These are phyloP conservation scores for Trametes cingulata DNA, from an alignment of 768 basidiomycete species.

Conservation along the genomic window DNA sequence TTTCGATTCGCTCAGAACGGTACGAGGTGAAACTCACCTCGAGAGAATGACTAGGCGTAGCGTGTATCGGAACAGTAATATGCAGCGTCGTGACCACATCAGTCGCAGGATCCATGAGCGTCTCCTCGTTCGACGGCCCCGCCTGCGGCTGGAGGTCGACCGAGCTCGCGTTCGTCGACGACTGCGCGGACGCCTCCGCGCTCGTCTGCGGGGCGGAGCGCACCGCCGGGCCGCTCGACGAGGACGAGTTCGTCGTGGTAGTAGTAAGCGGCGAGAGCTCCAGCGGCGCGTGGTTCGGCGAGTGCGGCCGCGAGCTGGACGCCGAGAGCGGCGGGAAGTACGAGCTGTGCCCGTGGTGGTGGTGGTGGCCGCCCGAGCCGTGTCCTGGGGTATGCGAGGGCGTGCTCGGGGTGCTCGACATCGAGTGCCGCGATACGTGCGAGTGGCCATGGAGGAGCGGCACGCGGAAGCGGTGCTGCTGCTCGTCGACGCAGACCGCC, in stretches of 20 bases:
- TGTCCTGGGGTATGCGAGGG: slow-evolving; percentile 15
- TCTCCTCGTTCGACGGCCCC: slow-evolving; percentile 3
- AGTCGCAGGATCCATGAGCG: slow-evolving; percentile 20
- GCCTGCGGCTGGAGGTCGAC: slow-evolving; percentile 16
- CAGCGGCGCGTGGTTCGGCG: slow-evolving; percentile 16
- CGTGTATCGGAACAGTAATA: slow-evolving; percentile 57
- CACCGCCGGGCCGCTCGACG: slow-evolving; percentile 16
- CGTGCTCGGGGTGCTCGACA: slow-evolving; percentile 12
- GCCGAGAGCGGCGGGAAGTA: slow-evolving; percentile 22
- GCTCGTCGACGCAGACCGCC: slow-evolving; percentile 38
- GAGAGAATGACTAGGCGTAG: slow-evolving; percentile 70
- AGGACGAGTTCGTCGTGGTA: slow-evolving; percentile 28
- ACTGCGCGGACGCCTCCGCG: slow-evolving; percentile 1
- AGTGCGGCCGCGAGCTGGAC: slow-evolving; percentile 13
- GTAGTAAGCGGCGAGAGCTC: slow-evolving; percentile 31
- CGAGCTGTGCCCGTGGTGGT: not conserved
- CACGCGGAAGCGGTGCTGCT: slow-evolving; percentile 30
- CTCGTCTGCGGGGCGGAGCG: not conserved
- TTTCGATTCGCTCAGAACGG: not conserved
- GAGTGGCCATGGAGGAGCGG: slow-evolving; percentile 24
- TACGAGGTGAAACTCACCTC: slow-evolving; percentile 37
- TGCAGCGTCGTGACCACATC: slow-evolving; percentile 64
- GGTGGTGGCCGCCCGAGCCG: not conserved
- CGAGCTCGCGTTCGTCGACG: slow-evolving; percentile 9
- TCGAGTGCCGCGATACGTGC: slow-evolving; percentile 10